phyloP scores from a whole-genome alignment of 2,329 filamentous ascomycete genomes.

The Trichoderma breve region DNA sequence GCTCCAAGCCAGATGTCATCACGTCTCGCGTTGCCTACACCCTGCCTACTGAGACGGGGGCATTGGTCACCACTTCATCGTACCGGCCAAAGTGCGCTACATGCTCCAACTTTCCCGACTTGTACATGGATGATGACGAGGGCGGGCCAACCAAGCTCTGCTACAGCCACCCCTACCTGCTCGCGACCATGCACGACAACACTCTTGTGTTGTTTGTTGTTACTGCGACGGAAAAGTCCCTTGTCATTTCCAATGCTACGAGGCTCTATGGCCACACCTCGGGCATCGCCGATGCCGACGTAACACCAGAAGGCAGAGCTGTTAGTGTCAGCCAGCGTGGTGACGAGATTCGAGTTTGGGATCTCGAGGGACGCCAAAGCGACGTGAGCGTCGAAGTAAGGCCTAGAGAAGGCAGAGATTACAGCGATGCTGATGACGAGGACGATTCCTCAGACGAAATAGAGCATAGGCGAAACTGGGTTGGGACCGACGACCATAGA shows the following conservation, averaged over 20 bases:
- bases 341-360: constrained; percentile 81
- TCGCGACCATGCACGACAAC: constrained; percentile 82
- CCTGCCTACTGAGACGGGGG: constrained; percentile 32
- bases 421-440: constrained; percentile 7
- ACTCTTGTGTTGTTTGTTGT: constrained; percentile 81
- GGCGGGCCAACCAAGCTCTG: constrained; percentile 61
- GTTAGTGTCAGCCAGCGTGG: constrained; percentile 84
- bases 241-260: constrained; percentile 70
- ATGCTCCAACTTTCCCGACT: constrained; percentile 12
- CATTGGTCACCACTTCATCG: constrained; percentile 17
- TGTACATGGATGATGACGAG: constrained; percentile 26
- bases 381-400: constrained; percentile 56
- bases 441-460: constrained; percentile 29
- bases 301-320: constrained; percentile 80
- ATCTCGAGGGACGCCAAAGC: constrained; percentile 68
- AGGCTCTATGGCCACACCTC: constrained; percentile 91
- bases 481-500: constrained; percentile 89
- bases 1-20: constrained; percentile 30
- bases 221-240: constrained; percentile 63
- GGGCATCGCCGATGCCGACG: constrained; percentile 79
- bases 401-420: constrained; percentile 34
- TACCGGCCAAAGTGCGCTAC: constrained; percentile 19
- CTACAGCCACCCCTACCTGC: constrained; percentile 79
- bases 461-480: constrained; percentile 59
- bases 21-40: constrained; percentile 39